Conservation (phyloP, 2,329 filamentous ascomycete species). For the Alternaria sp. region DNA sequence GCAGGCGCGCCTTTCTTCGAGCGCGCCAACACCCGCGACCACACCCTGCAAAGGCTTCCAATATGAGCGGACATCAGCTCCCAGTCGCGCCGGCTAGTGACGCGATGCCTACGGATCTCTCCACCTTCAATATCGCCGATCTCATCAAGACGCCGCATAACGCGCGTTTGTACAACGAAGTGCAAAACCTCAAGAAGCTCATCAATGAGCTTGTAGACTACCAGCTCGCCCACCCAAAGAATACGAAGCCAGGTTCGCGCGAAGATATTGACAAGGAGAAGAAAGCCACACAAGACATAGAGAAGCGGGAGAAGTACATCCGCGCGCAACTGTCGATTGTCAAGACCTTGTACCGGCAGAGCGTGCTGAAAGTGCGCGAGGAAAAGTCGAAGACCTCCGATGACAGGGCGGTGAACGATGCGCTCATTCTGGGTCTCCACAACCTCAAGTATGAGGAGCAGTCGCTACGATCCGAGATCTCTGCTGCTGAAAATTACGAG, state of each 20-base stretch:
- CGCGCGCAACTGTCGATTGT: constrained; percentile 65
- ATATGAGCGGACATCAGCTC: constrained; percentile 15
- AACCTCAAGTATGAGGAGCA: constrained; percentile 97
- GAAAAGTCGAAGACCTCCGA: constrained; percentile 88
- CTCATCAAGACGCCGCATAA: constrained; percentile 42
- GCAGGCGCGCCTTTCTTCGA: neutral
- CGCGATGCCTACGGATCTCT: constrained; percentile 19
- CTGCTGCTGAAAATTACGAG: constrained; percentile 90
- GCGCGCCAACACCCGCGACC: neutral
- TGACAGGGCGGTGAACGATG: constrained; percentile 87
- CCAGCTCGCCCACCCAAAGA: constrained; percentile 34
- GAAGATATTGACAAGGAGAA: constrained; percentile 35
- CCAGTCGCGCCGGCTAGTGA: constrained; percentile 1
- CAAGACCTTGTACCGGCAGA: constrained; percentile 81
- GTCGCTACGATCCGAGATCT: constrained; percentile 87
- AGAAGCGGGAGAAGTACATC: constrained; percentile 70
- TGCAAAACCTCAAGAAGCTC: constrained; percentile 39
- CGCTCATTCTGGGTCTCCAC: constrained; percentile 88
- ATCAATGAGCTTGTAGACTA: constrained; percentile 43
- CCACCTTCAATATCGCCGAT: constrained; percentile 29
- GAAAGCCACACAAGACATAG: constrained; percentile 31
- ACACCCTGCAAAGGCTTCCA: neutral
- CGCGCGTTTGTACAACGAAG: constrained; percentile 36
- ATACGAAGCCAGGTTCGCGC: constrained; percentile 22
- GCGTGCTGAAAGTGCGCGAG: constrained; percentile 79